phyloP scores from a whole-genome alignment of 805 yeast genomes.

The Alloascoidea africana region DNA sequence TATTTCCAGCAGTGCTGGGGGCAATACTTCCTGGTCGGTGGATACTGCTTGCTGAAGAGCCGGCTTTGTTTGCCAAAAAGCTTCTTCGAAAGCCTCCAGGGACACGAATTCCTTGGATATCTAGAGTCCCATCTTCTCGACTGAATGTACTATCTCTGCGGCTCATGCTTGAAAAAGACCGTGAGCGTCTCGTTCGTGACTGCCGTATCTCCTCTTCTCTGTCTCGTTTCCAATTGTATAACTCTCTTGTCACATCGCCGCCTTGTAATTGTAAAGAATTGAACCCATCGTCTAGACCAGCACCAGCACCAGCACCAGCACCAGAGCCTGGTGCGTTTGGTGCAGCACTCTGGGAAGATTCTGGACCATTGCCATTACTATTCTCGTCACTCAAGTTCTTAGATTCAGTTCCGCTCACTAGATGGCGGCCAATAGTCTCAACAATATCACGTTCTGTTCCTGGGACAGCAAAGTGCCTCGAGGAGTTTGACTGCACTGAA shows the following conservation, averaged over 20 bases:
- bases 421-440: no score
- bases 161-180: conserved; percentile 15
- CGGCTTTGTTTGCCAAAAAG: conserved; percentile 22
- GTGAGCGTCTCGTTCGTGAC: conserved; percentile 19
- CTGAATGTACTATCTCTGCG: background rate
- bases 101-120: conserved; percentile 44
- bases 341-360: no score
- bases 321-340: no score
- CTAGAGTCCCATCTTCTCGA: conserved; percentile 22
- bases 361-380: no score
- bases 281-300: conserved; percentile 21
- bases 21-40: background rate
- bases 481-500: no score
- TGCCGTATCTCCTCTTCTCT: conserved; percentile 16
- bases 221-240: conserved; percentile 70
- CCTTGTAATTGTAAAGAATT: conserved; percentile 69
- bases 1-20: background rate
- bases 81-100: conserved; percentile 76
- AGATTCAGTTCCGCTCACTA: no score
- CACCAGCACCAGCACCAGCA: no score
- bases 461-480: no score
- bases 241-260: conserved; percentile 79
- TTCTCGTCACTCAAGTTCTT: no score
- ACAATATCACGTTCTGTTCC: no score
- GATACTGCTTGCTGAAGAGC: conserved; percentile 3